These are phyloP conservation scores for Talaromyces atroroseus DNA, from an alignment of 2,329 filamentous ascomycete species.

Conservation along the genomic window DNA sequence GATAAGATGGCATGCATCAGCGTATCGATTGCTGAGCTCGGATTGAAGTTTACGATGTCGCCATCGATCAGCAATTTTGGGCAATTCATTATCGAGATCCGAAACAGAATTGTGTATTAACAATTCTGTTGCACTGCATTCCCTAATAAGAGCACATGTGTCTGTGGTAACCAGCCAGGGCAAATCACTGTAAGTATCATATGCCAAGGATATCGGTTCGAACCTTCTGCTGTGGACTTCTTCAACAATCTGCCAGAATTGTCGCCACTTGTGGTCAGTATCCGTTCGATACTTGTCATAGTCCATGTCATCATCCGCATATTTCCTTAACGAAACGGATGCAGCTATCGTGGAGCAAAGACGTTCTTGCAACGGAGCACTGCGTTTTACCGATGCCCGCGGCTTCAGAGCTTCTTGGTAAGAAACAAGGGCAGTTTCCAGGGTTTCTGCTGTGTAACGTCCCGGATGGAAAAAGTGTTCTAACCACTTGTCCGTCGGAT, in stretches of 20 bases:
- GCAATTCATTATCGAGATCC: slow-evolving; percentile 31
- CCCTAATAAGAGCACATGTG: slow-evolving; percentile 69
- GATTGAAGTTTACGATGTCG: slow-evolving; percentile 37
- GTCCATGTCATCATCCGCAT: slow-evolving; percentile 61
- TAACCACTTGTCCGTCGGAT: slow-evolving; percentile 80
- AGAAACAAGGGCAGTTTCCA: slow-evolving; percentile 77
- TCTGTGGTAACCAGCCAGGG: slow-evolving; percentile 84
- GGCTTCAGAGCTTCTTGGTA: slow-evolving; percentile 63
- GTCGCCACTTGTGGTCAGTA: slow-evolving; percentile 78
- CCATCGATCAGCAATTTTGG: slow-evolving; percentile 39
- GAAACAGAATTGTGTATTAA: slow-evolving; percentile 62
- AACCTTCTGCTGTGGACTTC: slow-evolving; percentile 82
- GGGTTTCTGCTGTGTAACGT: slow-evolving; percentile 69
- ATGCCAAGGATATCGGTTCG: slow-evolving; percentile 71
- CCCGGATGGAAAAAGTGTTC: slow-evolving; percentile 77
- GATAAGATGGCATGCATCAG: slow-evolving; percentile 58
- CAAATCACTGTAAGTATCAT: slow-evolving; percentile 65
- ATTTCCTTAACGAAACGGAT: slow-evolving; percentile 60
- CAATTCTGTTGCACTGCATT: slow-evolving; percentile 71
- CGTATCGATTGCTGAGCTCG: slow-evolving; percentile 49
- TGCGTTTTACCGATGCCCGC: slow-evolving; percentile 35
- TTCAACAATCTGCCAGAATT: slow-evolving; percentile 78
- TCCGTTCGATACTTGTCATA: slow-evolving; percentile 69
- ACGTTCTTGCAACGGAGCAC: slow-evolving; percentile 64
- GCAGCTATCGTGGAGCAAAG: slow-evolving; percentile 67